phyloP scores from a whole-genome alignment of 2,329 filamentous ascomycete genomes.

The Penicillium psychrosexuale region DNA sequence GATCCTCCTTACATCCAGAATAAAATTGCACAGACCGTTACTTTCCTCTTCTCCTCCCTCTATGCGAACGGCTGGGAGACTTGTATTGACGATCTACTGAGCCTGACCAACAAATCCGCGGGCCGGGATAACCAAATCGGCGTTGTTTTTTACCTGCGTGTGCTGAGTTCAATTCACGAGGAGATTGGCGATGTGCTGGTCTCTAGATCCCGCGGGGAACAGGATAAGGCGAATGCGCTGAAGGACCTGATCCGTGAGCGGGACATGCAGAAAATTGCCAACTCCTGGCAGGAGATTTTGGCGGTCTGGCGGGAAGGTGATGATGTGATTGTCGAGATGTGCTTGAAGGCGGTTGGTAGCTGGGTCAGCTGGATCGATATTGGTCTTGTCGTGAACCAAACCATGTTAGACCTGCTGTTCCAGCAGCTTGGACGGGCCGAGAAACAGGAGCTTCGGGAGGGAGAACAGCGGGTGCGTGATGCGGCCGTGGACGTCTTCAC shows the following conservation, averaged over 20 bases:
- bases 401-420: slow-evolving; percentile 79
- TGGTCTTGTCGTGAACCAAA: slow-evolving; percentile 82
- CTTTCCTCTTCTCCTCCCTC: slow-evolving; percentile 83
- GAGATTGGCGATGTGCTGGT: slow-evolving; percentile 94
- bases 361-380: slow-evolving; percentile 99
- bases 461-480: slow-evolving; percentile 79
- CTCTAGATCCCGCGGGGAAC: slow-evolving; percentile 70
- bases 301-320: slow-evolving; percentile 69
- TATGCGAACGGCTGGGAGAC: slow-evolving; percentile 83
- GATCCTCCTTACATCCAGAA: slow-evolving; percentile 84
- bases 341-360: slow-evolving; percentile 84
- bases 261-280: slow-evolving; percentile 83
- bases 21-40: slow-evolving; percentile 94
- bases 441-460: slow-evolving; percentile 59
- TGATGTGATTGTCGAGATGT: slow-evolving; percentile 76
- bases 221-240: slow-evolving; percentile 80
- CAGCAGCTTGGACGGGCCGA: slow-evolving; percentile 77
- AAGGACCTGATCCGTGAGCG: slow-evolving; percentile 86
- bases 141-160: slow-evolving; percentile 81
- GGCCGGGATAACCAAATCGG: slow-evolving; percentile 68
- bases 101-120: slow-evolving; percentile 64
- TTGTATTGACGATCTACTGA: slow-evolving; percentile 87
- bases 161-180: slow-evolving; percentile 87
- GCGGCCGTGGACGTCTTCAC: slow-evolving; percentile 92
- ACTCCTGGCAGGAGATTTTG: slow-evolving; percentile 89